phyloP scores from a whole-genome alignment of 139 green algal genomes.

The Coccomyxa sp. region DNA sequence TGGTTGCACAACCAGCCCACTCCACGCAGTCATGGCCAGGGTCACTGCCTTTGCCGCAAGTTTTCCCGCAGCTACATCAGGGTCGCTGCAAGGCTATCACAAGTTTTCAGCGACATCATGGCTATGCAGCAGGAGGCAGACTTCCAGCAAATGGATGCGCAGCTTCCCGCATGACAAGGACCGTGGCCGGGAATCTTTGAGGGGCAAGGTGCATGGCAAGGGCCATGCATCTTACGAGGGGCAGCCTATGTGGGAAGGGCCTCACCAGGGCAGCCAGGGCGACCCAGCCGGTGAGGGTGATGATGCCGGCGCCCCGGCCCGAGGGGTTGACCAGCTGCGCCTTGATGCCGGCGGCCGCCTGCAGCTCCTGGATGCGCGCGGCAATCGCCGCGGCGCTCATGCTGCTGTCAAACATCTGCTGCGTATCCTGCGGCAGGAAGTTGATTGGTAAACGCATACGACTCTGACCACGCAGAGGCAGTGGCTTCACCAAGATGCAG shows the following conservation, averaged over 20 bases:
- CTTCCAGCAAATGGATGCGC: neutral
- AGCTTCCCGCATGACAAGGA: neutral
- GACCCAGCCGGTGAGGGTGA: constrained; percentile 61
- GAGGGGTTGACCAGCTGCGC: constrained; percentile 17
- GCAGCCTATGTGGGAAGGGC: too few species aligned
- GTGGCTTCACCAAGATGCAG: too few species aligned
- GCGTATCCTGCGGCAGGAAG: constrained; percentile 40
- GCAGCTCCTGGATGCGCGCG: constrained; percentile 16
- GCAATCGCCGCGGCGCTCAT: constrained; percentile 15
- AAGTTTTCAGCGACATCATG: too few species aligned
- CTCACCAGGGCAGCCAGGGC: constrained; percentile 13
- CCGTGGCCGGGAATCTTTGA: too few species aligned
- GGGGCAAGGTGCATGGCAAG: too few species aligned
- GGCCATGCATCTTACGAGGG: neutral
- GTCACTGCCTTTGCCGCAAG: neutral
- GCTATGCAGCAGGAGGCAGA: neutral
- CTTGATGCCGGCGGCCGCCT: constrained; percentile 26
- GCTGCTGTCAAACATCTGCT: constrained; percentile 41
- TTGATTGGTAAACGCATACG: too few species aligned
- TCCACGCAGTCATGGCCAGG: neutral
- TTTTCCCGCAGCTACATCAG: too few species aligned
- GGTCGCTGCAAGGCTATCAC: too few species aligned
- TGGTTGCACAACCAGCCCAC: neutral
- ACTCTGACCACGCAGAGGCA: too few species aligned
- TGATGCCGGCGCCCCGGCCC: constrained; percentile 18